These are phyloP conservation scores for Fusarium protoensiforme DNA, from an alignment of 2,329 filamentous ascomycete genomes.

Conservation along the genomic window DNA sequence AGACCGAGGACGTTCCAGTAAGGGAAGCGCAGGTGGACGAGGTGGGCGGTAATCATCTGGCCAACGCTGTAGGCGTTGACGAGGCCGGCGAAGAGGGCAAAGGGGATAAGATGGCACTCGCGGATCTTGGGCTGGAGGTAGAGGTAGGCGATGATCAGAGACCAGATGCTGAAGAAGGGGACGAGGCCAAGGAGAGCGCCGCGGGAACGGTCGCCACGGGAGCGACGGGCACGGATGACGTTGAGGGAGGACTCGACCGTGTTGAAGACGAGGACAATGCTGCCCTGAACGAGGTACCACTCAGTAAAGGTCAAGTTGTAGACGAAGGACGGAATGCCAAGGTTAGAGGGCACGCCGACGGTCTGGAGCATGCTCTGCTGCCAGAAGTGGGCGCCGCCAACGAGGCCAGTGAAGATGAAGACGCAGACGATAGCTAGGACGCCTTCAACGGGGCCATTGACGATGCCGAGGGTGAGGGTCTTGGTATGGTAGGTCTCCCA, in stretches of 20 bases:
- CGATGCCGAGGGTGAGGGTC: constrained; percentile 88
- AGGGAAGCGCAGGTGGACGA: constrained; percentile 88
- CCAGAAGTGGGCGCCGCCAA: constrained; percentile 95
- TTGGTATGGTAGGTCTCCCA: constrained; percentile 99
- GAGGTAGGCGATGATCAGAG: constrained; percentile 80
- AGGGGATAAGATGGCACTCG: constrained; percentile 85
- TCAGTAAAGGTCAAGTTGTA: constrained; percentile 89
- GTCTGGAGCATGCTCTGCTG: constrained; percentile 81
- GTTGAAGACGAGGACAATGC: constrained; percentile 84
- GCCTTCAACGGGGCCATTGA: constrained; percentile 96
- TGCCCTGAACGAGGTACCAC: constrained; percentile 92
- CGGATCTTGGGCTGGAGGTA: constrained; percentile 87
- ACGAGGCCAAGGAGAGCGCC: constrained; percentile 84
- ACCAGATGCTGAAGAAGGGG: constrained; percentile 85
- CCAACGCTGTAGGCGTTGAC: constrained; percentile 96
- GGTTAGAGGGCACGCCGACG: constrained; percentile 72
- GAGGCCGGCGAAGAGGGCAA: constrained; percentile 87
- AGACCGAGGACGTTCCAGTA: constrained; percentile 88
- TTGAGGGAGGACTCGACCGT: constrained; percentile 83
- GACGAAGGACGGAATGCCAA: constrained; percentile 74
- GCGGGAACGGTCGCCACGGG: constrained; percentile 76
- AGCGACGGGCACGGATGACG: constrained; percentile 83
- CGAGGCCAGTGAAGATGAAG: constrained; percentile 84
- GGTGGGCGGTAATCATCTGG: constrained; percentile 93
- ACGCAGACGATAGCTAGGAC: constrained; percentile 85